Conservation (phyloP, 768 basidiomycete genomes). For the Boletales sp. region DNA sequence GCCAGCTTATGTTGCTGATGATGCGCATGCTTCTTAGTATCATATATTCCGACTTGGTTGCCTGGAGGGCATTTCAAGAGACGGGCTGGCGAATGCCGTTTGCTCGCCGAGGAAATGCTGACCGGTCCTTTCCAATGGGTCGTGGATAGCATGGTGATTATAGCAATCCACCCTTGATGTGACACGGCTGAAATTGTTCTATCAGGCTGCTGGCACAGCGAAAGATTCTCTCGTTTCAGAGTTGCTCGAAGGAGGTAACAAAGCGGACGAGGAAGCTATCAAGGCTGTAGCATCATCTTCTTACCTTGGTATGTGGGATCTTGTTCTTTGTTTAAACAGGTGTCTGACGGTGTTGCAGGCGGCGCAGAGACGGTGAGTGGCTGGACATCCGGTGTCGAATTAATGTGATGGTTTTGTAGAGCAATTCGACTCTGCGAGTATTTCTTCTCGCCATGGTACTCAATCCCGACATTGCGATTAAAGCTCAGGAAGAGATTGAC, state of each 20-base stretch:
- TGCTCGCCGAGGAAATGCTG: constrained; percentile 21
- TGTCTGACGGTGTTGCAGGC: constrained; percentile 7
- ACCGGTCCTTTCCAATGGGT: constrained; percentile 21
- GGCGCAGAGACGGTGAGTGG: constrained; percentile 26
- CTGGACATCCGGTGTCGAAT: background rate
- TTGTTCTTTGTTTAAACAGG: background rate
- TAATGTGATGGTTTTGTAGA: constrained; percentile 9
- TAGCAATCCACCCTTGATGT: background rate
- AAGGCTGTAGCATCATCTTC: constrained; percentile 22
- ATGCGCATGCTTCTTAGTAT: constrained; percentile 7
- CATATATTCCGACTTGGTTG: constrained; percentile 32
- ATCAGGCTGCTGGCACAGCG: constrained; percentile 19
- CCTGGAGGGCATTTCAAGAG: constrained; percentile 29
- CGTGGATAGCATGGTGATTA: constrained; percentile 18
- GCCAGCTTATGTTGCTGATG: background rate
- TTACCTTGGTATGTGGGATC: constrained; percentile 18
- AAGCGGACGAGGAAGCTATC: constrained; percentile 8
- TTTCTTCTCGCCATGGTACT: constrained; percentile 35
- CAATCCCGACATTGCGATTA: constrained; percentile 29
- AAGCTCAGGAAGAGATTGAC: constrained; percentile 31
- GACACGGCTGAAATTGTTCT: background rate
- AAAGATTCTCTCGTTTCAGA: constrained; percentile 18
- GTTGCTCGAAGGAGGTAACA: constrained; percentile 7
- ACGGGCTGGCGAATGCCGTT: constrained; percentile 13
- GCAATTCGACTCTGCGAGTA: constrained; percentile 8